Base-by-base conservation (phyloP, 306 rosid species). In the Canavalia gladiata region DNA sequence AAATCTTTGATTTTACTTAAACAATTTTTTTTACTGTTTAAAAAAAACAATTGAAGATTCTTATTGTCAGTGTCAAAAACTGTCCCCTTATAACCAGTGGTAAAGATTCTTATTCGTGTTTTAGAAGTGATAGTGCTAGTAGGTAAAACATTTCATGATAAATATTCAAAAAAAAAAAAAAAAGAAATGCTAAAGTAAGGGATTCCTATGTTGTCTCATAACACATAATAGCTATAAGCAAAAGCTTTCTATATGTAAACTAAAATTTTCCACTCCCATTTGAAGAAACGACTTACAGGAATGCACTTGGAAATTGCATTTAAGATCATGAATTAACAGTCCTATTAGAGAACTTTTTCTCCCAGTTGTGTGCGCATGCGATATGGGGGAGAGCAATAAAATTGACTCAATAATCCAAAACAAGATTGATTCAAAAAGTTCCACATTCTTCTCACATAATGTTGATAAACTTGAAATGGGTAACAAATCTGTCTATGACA, bases 91-190 rank as follows among this genome's bases (percentile, higher is more conserved):
- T 33, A 83, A 77, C 25, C 43, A 52, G 64, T 42, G 10, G 7
- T n/a, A 43, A 45, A 12, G 47, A 80, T 62, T 35, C 63, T n/a
- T 7, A 28, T 51, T 37, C 11, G 47, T 41, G 50, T 68, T 30
- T 68, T 8, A 41, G 30, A 49, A 13, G 12, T 28, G 37, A 63
- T 18, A 76, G 76, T 54, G 66, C 46, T 29, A 28, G 71, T 70
- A 54, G 55, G 77, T 81, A 76, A 75, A 81, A 70, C 29, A 45
- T 60, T 42, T 69, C 34, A 25, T 4, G 54, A 70, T 46, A 70
- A 70, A 47, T 63, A 76, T 72, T 37, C 59, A 76, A 43, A 41
- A 57, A 18, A 46, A 76, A 71, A 51, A 35, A 76, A 73, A 64
- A 18, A 18, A 18, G 25, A 25, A 43, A 6, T 43, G 54, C 57